These are phyloP conservation scores for Solanum sparsipilum DNA, from an alignment of 257 asterid genomes.

Conservation along the genomic window DNA sequence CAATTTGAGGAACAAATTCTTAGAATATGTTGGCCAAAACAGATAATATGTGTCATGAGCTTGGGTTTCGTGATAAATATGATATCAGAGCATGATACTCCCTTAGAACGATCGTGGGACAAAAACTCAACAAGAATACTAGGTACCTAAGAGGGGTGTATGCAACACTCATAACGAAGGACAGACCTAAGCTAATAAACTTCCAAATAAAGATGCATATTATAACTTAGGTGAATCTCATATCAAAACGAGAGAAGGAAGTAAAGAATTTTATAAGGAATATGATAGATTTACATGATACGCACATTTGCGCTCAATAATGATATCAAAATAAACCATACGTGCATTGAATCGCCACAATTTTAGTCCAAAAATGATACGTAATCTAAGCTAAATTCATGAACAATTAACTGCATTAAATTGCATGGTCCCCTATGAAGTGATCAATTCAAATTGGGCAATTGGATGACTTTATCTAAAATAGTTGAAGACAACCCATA, in stretches of 20 bases:
- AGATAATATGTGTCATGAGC: neutral
- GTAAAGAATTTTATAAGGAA: neutral
- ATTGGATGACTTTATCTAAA: neutral
- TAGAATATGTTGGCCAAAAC: neutral
- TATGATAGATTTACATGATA: neutral
- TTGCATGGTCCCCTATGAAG: neutral
- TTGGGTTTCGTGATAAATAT: neutral
- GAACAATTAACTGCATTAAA: neutral
- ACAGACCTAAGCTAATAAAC: neutral
- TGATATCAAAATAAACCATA: neutral
- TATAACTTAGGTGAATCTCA: neutral
- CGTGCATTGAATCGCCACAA: neutral
- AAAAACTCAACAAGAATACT: neutral
- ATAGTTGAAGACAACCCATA: neutral
- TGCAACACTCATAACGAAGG: accelerated
- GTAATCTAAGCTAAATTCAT: neutral
- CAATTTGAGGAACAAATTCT: neutral
- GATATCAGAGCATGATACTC: neutral
- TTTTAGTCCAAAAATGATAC: neutral
- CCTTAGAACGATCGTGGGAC: neutral
- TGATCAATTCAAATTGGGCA: neutral
- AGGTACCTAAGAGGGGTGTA: neutral
- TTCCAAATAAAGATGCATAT: neutral
- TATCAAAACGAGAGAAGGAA: neutral
- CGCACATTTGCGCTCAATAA: neutral